Evolutionary conservation across 305 asterid species (phyloP), one percentile per base, ranked within the genome.

Genomic region (Fraxinus sp.): DNA sequence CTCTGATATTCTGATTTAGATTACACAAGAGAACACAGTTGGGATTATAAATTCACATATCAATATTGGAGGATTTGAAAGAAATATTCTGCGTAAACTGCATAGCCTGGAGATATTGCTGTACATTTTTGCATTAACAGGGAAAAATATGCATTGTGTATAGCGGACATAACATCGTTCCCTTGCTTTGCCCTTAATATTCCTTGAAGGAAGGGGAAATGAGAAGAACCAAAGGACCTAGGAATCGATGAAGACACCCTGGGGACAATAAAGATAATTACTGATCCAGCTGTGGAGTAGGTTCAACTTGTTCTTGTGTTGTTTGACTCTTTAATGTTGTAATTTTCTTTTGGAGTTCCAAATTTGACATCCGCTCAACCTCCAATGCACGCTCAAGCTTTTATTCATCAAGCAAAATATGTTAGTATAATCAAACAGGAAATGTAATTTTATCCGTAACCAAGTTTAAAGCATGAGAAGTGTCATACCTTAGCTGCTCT

Each of bases 351-450:
- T 94, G 98, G 89, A 93, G 68, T 83, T 95, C 99, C 84, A 93
- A 88, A 83, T 92, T 94, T 80, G 94, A 86, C 87, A 92, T 72
- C 74, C 92, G 89, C 55, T 94, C 99, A 5, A 86, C 84, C 91
- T 95, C 99, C 90, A 94, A 73, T 5, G 98, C 97, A 28, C 98
- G 95, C 84, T 95, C 99, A 71, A 95, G 97, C 99, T 95, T 83
- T 91, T 14, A 68, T 80, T 82, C 86, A 75, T 41, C 83, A 82
- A 87, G 35, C 52, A 82, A 77, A 81, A 77, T 64, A 66, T 28
- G 84, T 87, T 37, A 77, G 87, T 32, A 36, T n/a, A 78, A 80
- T 52, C 18, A 76, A 41, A 46, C 20, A 28, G 79, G 24, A 74
- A 76, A 72, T 32, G 13, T 70, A 16, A 73, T 66, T 66, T 26